Base-by-base conservation (phyloP, 768 basidiomycete genomes). In the Termitomyces sp. region DNA sequence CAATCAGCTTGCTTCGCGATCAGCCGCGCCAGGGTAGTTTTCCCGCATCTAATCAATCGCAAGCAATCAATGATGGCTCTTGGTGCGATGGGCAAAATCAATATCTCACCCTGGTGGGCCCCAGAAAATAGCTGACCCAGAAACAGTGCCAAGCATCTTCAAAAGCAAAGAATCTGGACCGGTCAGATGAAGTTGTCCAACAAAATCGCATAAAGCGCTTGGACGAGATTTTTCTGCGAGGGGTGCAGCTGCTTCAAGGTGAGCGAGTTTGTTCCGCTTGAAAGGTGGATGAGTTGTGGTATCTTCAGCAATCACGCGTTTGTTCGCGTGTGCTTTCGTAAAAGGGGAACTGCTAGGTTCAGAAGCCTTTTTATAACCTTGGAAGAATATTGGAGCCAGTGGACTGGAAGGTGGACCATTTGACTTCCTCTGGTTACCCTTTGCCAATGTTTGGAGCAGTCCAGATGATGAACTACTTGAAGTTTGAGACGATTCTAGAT, bases 201-300 rank as follows among this genome's bases (percentile, higher is more conserved):
- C 73, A 59, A 90, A 88, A 3, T 89, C 84, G 2, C 79, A 78
- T 18, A 93, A 71, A 4, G 68, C 69, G 13, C 72, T 76, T 2
- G 92, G 92, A 9, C 92, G 79, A 43, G 92, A 77, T 20, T 79
- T 77, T 65, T 93, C 92, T 0, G 92, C 88, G 1, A 93, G 70
- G 0, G 88, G 88, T 2, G 77, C 71, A 14, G 77, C 75, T 9
- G 60, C 56, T 54, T 60, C 59, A 12, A 58, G 43, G 48, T 58
- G 47, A 29, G 39, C 39, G 52, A 56, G 46, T 58, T 63, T 65
- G 56, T 36, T 66, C 56, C 64, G 68, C 63, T 61, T 70, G 18
- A 41, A 46, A 27, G 57, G 16, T 8, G 56, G 42, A 31, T 55
- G 59, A 22, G 60, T 31, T 48, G 48, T 31, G 5, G 46, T 48